A percentile compares a stretch with the other conserved stretches of the same genome.
These are phyloP conservation scores for Penicillium brasilianum DNA, from an alignment of 2,329 filamentous ascomycete genomes.

Conservation along the genomic window DNA sequence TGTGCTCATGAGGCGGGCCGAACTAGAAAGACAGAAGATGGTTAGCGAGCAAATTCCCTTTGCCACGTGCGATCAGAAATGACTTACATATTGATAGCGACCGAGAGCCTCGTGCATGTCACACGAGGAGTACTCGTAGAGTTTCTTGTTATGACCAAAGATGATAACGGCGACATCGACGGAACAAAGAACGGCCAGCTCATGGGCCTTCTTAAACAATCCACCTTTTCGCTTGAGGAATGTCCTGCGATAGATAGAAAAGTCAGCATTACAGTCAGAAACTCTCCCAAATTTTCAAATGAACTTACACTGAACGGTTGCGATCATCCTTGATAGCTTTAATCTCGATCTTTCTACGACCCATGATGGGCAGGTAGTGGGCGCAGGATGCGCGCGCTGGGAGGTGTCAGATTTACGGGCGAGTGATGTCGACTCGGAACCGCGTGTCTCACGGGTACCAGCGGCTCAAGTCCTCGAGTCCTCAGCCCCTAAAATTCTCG, in stretches of 20 bases:
- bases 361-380: constrained; percentile 63
- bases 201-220: constrained; percentile 98
- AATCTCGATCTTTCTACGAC: constrained; percentile 99
- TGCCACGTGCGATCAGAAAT: constrained; percentile 5
- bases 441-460: constrained; percentile 7
- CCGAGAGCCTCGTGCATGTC: constrained; percentile 91
- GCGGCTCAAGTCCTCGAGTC: constrained; percentile 3
- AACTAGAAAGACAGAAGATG: constrained; percentile 62
- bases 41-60: not conserved
- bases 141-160: constrained; percentile 97
- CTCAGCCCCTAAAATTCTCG: not conserved
- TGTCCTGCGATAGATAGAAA: constrained; percentile 64
- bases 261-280: constrained; percentile 10
- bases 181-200: constrained; percentile 95
- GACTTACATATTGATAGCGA: constrained; percentile 86
- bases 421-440: constrained; percentile 3
- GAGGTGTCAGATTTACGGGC: constrained; percentile 2
- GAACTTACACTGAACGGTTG: constrained; percentile 91
- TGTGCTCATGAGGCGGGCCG: constrained; percentile 91
- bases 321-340: constrained; percentile 99
- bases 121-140: constrained; percentile 94
- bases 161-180: constrained; percentile 99
- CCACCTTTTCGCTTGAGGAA: constrained; percentile 99
- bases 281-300: not conserved
- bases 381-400: constrained; percentile 19